These are phyloP conservation scores for Euphrasia confusa DNA, from an alignment of 257 asterid species.

Conservation along the genomic window DNA sequence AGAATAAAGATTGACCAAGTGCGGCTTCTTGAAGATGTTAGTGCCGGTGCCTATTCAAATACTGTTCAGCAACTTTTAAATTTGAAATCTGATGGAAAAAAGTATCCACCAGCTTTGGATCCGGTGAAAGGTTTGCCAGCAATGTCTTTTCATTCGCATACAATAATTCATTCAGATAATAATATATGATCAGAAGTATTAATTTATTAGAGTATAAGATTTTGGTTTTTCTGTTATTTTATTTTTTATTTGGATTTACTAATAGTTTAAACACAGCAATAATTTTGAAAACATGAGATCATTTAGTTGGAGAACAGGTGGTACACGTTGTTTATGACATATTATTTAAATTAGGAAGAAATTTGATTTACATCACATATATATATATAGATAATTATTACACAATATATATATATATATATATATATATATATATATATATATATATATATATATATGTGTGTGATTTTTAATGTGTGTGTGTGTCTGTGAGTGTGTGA, in stretches of 20 bases:
- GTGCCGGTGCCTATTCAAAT: conserved; percentile 74
- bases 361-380: too few species aligned
- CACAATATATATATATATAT: not conserved
- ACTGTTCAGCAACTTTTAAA: conserved; percentile 68
- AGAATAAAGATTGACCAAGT: conserved; percentile 74
- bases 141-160: conserved; percentile 18
- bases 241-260: not conserved
- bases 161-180: conserved; percentile 4
- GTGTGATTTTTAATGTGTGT: not conserved
- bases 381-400: too few species aligned
- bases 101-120: conserved; percentile 87
- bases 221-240: not conserved
- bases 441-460: not conserved
- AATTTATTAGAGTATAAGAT: not conserved
- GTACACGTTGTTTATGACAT: not conserved
- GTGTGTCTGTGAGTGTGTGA: not conserved
- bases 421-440: too few species aligned
- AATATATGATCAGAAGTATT: not conserved
- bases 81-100: conserved; percentile 72
- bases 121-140: conserved; percentile 67
- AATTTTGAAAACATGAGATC: not conserved
- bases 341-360: too few species aligned
- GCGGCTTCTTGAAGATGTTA: conserved; percentile 88
- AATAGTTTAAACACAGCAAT: conserved; percentile 15
- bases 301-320: conserved; percentile 11